Base-by-base conservation (phyloP, 495 filamentous ascomycete genomes). In the Tirmania nivea region DNA sequence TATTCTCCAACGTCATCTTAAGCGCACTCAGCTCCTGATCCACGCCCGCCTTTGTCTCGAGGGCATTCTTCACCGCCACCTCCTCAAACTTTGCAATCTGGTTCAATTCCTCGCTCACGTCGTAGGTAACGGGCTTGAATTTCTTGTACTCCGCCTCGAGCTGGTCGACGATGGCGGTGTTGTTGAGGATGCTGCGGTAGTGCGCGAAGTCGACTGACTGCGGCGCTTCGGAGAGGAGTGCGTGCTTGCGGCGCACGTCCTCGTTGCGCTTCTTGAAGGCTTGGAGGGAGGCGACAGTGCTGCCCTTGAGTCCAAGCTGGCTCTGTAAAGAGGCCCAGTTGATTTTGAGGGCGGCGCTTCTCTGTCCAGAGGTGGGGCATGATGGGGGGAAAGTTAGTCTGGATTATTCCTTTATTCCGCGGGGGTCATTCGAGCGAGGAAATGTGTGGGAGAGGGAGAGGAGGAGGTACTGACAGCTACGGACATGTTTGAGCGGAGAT, bases 181-280 rank as follows among this genome's bases (percentile, higher is more conserved):
- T 96, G 76, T 93, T 94, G 59, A 99, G 81, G 59, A 80, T 64
- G 65, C 71, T 69, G 71, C 90, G 88, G 84, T 95, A 99, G 69
- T 86, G 75, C 57, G 78, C 68, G 73, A 96, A 95, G 78, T 99
- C 87, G 70, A 99, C 75, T 34, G 76, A 73, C 66, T 84, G 81
- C 51, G 88, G 74, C 62, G 80, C 78, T 65, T 90, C 82, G 49
- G 75, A 76, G 45, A 96, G 84, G 47, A 77, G 53, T 66, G 76
- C 75, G 35, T 96, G 74, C 72, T 86, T 88, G 71, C 92, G 88
- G 72, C 90, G 89, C 66, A 84, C 88, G 65, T 96, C 88, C 61
- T 99, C 92, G 75, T 96, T 95, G 71, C 92, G 90, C 79, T 93
- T 89, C 76, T 99, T 99, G 81, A 99, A 99, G 60, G 84, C 73